Evolutionary conservation across 2,329 filamentous ascomycete species (phyloP).

Genomic region (Graphium sp.): DNA sequence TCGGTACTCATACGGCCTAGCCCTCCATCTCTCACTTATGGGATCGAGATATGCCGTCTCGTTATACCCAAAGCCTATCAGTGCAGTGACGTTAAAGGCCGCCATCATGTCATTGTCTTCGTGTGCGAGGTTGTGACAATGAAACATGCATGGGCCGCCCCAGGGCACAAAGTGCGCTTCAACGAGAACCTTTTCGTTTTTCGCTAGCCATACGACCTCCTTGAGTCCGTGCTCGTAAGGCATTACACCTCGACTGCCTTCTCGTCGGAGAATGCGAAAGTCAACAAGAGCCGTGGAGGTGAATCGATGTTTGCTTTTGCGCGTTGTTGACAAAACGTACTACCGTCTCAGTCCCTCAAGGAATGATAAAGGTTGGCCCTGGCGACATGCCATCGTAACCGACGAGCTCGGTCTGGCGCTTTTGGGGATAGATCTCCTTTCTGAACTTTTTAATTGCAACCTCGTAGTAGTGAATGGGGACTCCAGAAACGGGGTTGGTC

Average conservation of each 20-base stretch:
- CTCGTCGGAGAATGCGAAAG: conserved; percentile 34
- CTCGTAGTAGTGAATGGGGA: conserved; percentile 18
- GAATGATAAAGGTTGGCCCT: conserved; percentile 33
- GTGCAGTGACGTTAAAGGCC: conserved; percentile 22
- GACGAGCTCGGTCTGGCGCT: conserved; percentile 12
- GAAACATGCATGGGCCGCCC: conserved; percentile 33
- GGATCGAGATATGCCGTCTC: conserved; percentile 18
- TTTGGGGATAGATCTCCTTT: conserved; percentile 18
- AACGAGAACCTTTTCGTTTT: conserved; percentile 29
- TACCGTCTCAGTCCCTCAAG: conserved; percentile 29
- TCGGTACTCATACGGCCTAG: neutral
- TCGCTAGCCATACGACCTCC: conserved; percentile 37
- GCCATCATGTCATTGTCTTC: conserved; percentile 29
- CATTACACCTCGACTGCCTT: conserved; percentile 21
- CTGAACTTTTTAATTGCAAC: conserved; percentile 14
- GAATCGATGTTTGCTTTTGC: conserved; percentile 23
- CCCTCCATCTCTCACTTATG: conserved; percentile 17
- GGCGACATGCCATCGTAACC: conserved; percentile 39
- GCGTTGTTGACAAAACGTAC: conserved; percentile 35
- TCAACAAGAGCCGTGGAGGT: conserved; percentile 43
- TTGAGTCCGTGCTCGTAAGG: conserved; percentile 40
- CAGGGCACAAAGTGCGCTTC: conserved; percentile 33
- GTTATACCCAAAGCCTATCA: conserved; percentile 19
- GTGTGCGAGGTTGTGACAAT: conserved; percentile 27
- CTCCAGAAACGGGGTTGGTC: conserved; percentile 17